These are phyloP conservation scores for Trypanosoma theileri DNA, from an alignment of 208 protist genomes.

Conservation along the genomic window DNA sequence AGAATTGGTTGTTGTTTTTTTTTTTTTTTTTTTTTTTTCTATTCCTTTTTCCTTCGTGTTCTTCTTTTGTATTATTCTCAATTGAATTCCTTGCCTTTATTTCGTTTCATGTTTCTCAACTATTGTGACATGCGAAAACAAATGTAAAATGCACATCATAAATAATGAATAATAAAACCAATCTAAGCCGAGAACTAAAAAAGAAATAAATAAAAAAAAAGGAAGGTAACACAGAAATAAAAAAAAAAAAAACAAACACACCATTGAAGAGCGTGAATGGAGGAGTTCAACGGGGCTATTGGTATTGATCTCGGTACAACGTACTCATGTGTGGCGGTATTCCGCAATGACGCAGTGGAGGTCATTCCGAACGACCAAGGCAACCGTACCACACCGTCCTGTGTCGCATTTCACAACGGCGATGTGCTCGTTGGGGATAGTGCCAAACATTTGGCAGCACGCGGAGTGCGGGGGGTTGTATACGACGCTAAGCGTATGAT, in stretches of 20 bases:
- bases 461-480: constrained; percentile 90
- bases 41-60: background rate
- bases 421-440: constrained; percentile 96
- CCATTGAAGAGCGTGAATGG: constrained; percentile 2
- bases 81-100: background rate
- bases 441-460: constrained; percentile 90
- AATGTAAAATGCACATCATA: no score
- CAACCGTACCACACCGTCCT: constrained; percentile 99
- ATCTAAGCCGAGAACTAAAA: no score
- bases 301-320: constrained; percentile 94
- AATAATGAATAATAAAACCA: no score
- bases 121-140: no score
- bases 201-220: no score
- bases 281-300: constrained; percentile 57
- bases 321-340: constrained; percentile 97
- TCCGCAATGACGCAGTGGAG: constrained; percentile 94
- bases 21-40: background rate
- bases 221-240: no score
- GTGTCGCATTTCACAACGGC: constrained; percentile 97
- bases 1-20: no score
- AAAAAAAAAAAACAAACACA: no score
- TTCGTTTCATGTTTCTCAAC: background rate
- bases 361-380: constrained; percentile 99
- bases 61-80: background rate
- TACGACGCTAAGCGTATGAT: constrained; percentile 98